Conservation (phyloP, 441 rosid genomes). For the Theobroma grandiflorum region DNA sequence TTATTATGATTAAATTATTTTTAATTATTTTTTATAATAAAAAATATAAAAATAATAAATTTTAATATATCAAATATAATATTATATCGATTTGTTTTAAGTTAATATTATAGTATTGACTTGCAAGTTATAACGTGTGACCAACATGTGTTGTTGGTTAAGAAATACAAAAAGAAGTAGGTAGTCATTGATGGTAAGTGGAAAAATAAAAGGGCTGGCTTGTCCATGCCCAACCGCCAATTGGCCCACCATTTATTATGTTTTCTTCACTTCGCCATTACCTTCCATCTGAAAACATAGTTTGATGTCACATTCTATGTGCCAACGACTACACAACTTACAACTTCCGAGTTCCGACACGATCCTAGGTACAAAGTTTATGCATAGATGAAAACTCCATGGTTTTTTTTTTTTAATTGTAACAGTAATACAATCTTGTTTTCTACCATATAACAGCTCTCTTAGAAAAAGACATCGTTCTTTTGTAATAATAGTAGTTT, state of each 20-base stretch:
- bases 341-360: too few species aligned
- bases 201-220: background rate
- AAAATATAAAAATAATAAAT: too few species aligned
- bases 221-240: background rate
- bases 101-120: too few species aligned
- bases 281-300: background rate
- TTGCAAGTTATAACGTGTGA: too few species aligned
- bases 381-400: background rate
- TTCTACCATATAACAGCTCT: background rate
- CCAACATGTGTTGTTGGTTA: background rate
- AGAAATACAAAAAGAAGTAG: background rate
- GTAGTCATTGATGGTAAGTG: too few species aligned
- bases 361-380: background rate
- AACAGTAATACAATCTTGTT: background rate
- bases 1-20: too few species aligned
- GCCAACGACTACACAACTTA: too few species aligned
- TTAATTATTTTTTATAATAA: too few species aligned
- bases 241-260: background rate
- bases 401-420: background rate
- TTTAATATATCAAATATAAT: too few species aligned
- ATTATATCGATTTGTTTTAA: too few species aligned
- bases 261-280: background rate
- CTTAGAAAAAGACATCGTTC: background rate
- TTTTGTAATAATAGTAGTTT: background rate
- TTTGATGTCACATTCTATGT: background rate